A percentile compares a stretch with the other conserved stretches of the same genome.
phyloP scores from a whole-genome alignment of 768 basidiomycete species.

The Suillus bovinus region DNA sequence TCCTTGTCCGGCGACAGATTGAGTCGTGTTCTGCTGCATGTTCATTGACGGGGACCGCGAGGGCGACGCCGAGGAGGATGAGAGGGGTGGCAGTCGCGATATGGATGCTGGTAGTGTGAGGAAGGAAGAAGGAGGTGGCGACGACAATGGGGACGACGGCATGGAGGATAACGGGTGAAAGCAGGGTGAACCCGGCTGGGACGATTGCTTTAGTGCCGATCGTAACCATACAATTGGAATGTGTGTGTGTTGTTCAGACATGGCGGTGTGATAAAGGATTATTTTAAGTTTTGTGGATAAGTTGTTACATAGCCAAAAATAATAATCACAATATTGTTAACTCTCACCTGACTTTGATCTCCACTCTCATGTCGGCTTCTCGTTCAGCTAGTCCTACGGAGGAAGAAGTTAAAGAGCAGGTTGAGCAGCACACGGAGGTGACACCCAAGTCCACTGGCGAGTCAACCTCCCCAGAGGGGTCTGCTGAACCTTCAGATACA shows the following conservation, averaged over 20 bases:
- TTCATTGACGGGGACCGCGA: conserved; percentile 14
- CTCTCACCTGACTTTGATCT: conserved; percentile 3
- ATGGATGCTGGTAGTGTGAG: conserved; percentile 22
- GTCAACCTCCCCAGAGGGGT: conserved; percentile 8
- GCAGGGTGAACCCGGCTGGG: conserved; percentile 13
- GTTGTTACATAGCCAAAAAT: conserved; percentile 5
- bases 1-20: conserved; percentile 30
- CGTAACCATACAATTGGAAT: conserved; percentile 36
- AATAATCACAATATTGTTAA: conserved; percentile 8
- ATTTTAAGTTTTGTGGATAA: not conserved
- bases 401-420: not conserved
- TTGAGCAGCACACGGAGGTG: not conserved
- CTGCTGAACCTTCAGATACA: conserved; percentile 10
- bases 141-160: conserved; percentile 14
- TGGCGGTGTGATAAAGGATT: not conserved
- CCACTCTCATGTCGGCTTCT: conserved; percentile 8
- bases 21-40: conserved; percentile 15
- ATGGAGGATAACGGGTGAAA: conserved; percentile 26
- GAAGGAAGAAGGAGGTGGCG: conserved; percentile 19
- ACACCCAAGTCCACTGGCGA: conserved; percentile 7
- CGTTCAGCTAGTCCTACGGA: conserved; percentile 18
- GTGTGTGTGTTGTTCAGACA: conserved; percentile 15
- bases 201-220: conserved; percentile 17
- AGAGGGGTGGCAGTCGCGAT: conserved; percentile 18
- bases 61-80: conserved; percentile 23